These are phyloP conservation scores for Tolypocladium amazonense DNA, from an alignment of 2,329 filamentous ascomycete genomes.

Conservation along the genomic window DNA sequence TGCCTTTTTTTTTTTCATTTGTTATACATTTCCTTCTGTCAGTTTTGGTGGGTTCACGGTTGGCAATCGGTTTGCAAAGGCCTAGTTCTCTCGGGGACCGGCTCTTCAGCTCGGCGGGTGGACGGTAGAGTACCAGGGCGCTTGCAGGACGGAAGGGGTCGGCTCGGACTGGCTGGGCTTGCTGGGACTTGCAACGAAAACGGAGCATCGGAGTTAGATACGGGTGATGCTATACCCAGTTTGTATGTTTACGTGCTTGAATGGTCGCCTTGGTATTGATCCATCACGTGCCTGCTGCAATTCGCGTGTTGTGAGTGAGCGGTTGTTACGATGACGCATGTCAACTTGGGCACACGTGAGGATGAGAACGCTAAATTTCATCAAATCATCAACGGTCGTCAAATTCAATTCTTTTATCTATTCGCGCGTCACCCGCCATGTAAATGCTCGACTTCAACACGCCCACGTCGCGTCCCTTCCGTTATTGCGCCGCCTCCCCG, in stretches of 20 bases:
- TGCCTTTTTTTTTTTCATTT: no score
- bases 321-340: neutral
- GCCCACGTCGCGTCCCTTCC: neutral
- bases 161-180: neutral
- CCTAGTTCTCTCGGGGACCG: neutral
- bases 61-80: neutral
- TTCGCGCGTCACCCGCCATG: neutral
- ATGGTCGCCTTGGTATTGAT: neutral
- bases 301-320: no score
- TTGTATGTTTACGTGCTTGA: neutral
- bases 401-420: neutral
- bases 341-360: neutral
- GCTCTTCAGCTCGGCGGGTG: neutral
- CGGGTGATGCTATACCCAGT: constrained; percentile 1
- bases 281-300: neutral
- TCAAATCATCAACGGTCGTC: neutral
- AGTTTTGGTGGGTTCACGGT: neutral
- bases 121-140: neutral
- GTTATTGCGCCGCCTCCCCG: constrained; percentile 2
- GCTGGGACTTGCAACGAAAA: neutral
- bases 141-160: neutral
- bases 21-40: no score
- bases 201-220: neutral
- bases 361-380: neutral
- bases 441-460: neutral